Base-by-base conservation (phyloP, 192 early-diverging fungal genomes). In the Paraglomus occultum region DNA sequence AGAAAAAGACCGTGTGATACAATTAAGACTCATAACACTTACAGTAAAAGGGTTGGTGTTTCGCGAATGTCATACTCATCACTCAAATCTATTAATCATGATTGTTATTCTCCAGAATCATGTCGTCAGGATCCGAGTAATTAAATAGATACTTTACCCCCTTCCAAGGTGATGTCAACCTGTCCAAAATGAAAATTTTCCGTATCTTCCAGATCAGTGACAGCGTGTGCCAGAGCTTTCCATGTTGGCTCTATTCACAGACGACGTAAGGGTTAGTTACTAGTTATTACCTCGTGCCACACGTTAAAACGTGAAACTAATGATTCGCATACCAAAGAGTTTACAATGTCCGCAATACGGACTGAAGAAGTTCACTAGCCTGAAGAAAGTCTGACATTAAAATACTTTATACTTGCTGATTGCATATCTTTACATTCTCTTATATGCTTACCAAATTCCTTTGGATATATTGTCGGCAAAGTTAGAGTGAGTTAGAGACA, bases 101-200 rank as follows among this genome's bases (percentile, higher is more conserved):
- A 31, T 17, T 78, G 70, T 70, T n/a, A 70, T 67, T 40, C 78
- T 69, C 53, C 77, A 64, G 10, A 62, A 51, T 40, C 67, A 80
- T 8, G 55, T 46, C 71, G 73, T 71, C 77, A 83, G 77, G 17
- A 42, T 5, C 46, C 54, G 40, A 64, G 76, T 74, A 47, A 52
- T 79, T 55, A 76, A 80, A 49, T 39, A 45, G 18, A 20, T 52
- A 6, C 38, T 45, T n/a, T 61, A 70, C 87, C 84, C 47, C 84
- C 81, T 65, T 90, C 76, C 6, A 84, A 67, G 1, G 83, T 75
- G 68, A 90, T 91, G 60, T 92, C 84, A 53, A 92, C 84, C 51
- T 90, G 83, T 38, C 79, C 90, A 72, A 94, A 80, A 59, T 79
- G 68, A 67, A 94, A 81, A 10, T 79, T 67, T 40, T 76, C 79